Percentiles rank a stretch among this genome's conserved stretches.
phyloP scores from a whole-genome alignment of 768 basidiomycete species.

The Rhodosporidiobolus odoratus region DNA sequence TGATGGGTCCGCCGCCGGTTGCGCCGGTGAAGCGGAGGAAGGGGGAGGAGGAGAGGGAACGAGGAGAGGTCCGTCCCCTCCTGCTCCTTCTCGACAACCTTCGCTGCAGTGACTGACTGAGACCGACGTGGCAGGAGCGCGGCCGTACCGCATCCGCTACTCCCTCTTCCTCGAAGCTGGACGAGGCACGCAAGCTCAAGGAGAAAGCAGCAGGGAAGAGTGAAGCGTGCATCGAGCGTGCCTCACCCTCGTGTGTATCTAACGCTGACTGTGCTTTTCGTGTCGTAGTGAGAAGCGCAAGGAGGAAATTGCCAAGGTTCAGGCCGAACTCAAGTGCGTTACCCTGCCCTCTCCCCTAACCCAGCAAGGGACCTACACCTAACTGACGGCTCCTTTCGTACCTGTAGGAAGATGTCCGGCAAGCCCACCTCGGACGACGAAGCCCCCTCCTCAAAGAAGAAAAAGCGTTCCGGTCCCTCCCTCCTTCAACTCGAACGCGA shows the following conservation, averaged over 20 bases:
- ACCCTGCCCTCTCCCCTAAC: background rate
- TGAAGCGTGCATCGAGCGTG: constrained; percentile 17
- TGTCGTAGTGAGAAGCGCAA: constrained; percentile 27
- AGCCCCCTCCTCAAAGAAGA: constrained; percentile 25
- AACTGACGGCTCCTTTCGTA: background rate
- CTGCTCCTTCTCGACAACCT: background rate
- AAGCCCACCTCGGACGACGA: constrained; percentile 27
- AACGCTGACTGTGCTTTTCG: background rate
- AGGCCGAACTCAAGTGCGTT: constrained; percentile 35
- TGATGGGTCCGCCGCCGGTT: constrained; percentile 6
- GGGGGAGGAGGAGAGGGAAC: background rate
- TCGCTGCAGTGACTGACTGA: background rate
- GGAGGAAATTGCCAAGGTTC: constrained; percentile 41
- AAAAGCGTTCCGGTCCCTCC: constrained; percentile 33
- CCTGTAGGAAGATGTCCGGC: constrained; percentile 29
- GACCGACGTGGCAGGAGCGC: constrained; percentile 4
- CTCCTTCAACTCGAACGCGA: constrained; percentile 42
- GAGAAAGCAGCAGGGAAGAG: constrained; percentile 23
- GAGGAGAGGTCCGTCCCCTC: constrained; percentile 13
- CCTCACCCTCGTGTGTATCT: background rate
- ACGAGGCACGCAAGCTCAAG: constrained; percentile 26
- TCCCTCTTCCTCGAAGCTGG: constrained; percentile 4
- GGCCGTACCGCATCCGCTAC: background rate
- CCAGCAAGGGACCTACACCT: background rate
- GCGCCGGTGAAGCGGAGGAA: constrained; percentile 2